Conservation (phyloP, 2,329 filamentous ascomycete genomes). For the Colletotrichum neosansevieriae region DNA sequence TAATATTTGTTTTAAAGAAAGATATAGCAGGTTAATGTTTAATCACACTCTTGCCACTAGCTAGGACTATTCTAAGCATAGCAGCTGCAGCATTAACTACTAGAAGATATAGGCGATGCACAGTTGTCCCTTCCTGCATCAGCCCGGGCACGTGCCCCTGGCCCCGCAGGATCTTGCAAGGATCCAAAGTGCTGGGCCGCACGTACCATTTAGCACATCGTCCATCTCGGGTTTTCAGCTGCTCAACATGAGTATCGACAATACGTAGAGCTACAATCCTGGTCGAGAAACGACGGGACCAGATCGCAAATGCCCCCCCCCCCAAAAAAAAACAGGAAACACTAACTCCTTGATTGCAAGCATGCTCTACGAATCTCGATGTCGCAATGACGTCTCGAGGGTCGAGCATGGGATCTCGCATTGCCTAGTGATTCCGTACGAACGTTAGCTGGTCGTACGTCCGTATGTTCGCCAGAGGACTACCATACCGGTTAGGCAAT, state of each 20-base stretch:
- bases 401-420: too few species aligned
- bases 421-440: neutral
- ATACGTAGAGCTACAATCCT: slow-evolving; percentile 1
- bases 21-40: slow-evolving; percentile 2
- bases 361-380: slow-evolving; percentile 1
- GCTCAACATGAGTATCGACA: neutral
- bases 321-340: neutral
- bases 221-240: neutral
- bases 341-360: neutral
- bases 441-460: slow-evolving; percentile 21
- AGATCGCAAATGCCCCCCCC: neutral
- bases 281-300: neutral
- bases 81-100: slow-evolving; percentile 15
- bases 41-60: slow-evolving; percentile 14
- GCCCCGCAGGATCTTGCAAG: neutral
- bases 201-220: neutral
- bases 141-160: slow-evolving; percentile 17
- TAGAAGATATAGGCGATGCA: too few species aligned
- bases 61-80: slow-evolving; percentile 10
- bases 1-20: slow-evolving; percentile 19
- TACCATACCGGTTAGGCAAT: neutral
- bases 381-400: neutral
- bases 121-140: slow-evolving; percentile 6
- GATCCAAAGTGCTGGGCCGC: slow-evolving; percentile 9
- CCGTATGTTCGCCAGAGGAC: slow-evolving; percentile 7